A percentile compares a stretch with the other conserved stretches of the same genome.
Evolutionary conservation across 345 rosid species (phyloP).

Genomic region (Euphorbia peplus): DNA sequence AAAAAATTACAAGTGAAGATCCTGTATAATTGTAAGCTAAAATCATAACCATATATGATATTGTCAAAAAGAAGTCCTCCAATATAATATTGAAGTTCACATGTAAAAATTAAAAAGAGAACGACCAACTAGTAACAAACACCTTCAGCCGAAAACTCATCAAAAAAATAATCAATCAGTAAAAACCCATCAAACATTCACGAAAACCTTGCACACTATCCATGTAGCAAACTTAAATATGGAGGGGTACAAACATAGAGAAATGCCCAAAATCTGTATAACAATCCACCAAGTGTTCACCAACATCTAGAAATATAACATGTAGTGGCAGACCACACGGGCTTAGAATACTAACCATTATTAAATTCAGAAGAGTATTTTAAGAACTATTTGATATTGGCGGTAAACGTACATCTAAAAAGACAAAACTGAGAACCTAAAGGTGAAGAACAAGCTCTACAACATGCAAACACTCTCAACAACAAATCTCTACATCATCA

Average conservation of each 20-base stretch:
- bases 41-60: neutral
- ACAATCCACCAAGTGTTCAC: no score
- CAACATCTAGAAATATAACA: no score
- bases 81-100: neutral
- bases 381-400: no score
- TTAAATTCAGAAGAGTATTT: neutral
- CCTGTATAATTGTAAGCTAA: neutral
- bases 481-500: neutral
- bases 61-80: neutral
- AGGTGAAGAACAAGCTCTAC: slow-evolving; percentile 5
- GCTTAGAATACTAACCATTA: neutral
- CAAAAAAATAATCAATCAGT: neutral
- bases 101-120: neutral
- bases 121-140: neutral
- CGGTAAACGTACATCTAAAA: neutral
- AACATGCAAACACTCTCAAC: neutral
- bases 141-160: neutral
- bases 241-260: neutral
- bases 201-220: neutral
- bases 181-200: neutral
- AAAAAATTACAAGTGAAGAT: neutral
- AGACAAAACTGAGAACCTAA: neutral
- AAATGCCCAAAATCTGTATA: no score
- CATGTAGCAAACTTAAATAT: neutral
- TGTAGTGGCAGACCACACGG: neutral